These are phyloP conservation scores for Hypoxylon rickii DNA, from an alignment of 495 filamentous ascomycete genomes.

Conservation along the genomic window DNA sequence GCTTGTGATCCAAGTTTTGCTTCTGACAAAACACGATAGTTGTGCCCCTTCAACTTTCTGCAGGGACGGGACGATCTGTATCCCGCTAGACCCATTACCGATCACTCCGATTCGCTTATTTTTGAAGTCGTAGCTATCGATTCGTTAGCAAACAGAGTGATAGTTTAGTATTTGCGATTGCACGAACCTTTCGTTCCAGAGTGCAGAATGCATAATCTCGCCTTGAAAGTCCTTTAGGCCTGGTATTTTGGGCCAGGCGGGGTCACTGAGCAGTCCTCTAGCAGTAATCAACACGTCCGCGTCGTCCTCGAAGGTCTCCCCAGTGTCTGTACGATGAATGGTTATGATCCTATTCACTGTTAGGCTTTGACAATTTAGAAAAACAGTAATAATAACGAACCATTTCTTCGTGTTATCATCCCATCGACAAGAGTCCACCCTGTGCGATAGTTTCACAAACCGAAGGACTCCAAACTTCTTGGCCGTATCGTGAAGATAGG, in stretches of 20 bases:
- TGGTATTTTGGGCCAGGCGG: constrained; percentile 61
- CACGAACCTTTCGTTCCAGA: constrained; percentile 49
- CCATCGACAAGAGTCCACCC: constrained; percentile 54
- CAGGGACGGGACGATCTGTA: constrained; percentile 71
- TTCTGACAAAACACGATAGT: constrained; percentile 68
- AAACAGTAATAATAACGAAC: constrained; percentile 44
- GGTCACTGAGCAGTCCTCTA: constrained; percentile 66
- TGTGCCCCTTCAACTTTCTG: constrained; percentile 57
- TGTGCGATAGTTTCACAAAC: constrained; percentile 48
- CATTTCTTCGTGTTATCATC: constrained; percentile 60
- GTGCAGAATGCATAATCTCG: constrained; percentile 60
- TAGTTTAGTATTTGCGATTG: background rate
- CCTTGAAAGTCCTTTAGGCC: constrained; percentile 60
- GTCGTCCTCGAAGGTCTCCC: constrained; percentile 41
- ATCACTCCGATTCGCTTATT: constrained; percentile 58
- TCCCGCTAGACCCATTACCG: constrained; percentile 67
- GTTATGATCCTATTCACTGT: constrained; percentile 21
- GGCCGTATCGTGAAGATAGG: constrained; percentile 62
- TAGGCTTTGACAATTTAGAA: background rate
- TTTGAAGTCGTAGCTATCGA: constrained; percentile 49
- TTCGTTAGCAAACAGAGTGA: constrained; percentile 10
- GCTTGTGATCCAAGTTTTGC: constrained; percentile 66
- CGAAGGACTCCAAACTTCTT: constrained; percentile 61
- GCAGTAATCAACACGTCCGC: constrained; percentile 67
- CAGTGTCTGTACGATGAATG: constrained; percentile 32